Evolutionary conservation across 2,329 filamentous ascomycete species (phyloP), one percentile per base, ranked within the genome.

Genomic region (Remersonia thermophila): DNA sequence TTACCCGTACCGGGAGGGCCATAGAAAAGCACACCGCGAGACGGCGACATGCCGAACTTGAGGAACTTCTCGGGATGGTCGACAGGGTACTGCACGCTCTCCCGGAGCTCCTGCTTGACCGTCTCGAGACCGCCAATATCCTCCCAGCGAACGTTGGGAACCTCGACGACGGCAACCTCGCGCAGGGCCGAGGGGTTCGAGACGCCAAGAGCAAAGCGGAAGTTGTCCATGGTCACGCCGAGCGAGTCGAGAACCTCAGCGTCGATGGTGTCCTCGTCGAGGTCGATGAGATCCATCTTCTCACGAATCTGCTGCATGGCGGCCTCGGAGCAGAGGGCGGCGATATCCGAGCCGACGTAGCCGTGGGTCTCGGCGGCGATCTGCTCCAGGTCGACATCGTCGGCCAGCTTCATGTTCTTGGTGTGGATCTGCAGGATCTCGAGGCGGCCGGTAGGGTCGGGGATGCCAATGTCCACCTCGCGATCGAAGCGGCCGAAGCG

Each of bases 231-330:
- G 44, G 91, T 98, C 33, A 98, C 91, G 59, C 91, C 91, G 32
- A 98, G 78, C 31, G 91, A 96, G 65, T 98, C 91, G 37, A 98
- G 76, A 35, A 98, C 91, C 67, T 98, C 91, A 20, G 91, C 91
- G 53, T 98, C 91, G 45, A 98, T 98, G 44, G 91, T 98, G 56
- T 98, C 91, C 67, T 98, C 91, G 47, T 98, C 91, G 25, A 98
- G 74, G 63, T 98, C 91, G 50, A 98, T 98, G 47, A 98, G 76
- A 58, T 98, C 91, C 91, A 98, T 98, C 81, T 98, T 98, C 67
- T 98, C 91, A 67, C 91, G 89, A 63, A 98, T 98, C 67, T 98
- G 91, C 63, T 98, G 91, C 91, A 98, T 98, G 46, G 91, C 91
- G 57, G 91, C 91, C 66, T 98, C 91, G 6, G 91, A 98, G 68